Evolutionary conservation across 2,329 filamentous ascomycete genomes (phyloP), one percentile per base, ranked within the genome.

Genomic region (Cladosporium sp.): DNA sequence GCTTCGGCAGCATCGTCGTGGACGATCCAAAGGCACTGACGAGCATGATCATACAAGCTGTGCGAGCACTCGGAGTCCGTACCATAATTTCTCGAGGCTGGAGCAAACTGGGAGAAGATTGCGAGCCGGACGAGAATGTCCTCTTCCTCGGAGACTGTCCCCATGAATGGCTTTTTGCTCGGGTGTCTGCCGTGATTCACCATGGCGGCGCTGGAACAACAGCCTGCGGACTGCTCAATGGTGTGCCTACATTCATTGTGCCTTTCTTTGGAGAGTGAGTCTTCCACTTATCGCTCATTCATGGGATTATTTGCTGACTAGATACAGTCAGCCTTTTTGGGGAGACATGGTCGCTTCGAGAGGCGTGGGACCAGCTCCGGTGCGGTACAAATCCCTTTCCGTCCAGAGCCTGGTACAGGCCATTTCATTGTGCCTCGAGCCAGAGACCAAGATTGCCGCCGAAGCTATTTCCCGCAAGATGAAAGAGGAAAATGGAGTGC

Each of bases 1-100:
- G 87, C 0, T 91, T 91, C 60, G 87, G 87, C 1, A 88, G 84
- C 0, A 91, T 90, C 45, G 86, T 91, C 2, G 82, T 90, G 0
- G 84, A 89, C 43, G 81, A 90, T 53, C 84, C 86, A 0, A 78
- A 85, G 50, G 78, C 72, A 1, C 77, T 90, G 66, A 89, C 86
- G 0, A 70, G 74, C 7, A 76, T 83, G 54, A 85, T 91, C 3
- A 85, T 90, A 48, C 80, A 85, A 13, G 86, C 86, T 1, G 73
- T 89, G 4, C 71, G 75, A 45, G 61, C 57, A 24, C 65, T 69
- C 8, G 77, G 76, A 3, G 66, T 68, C 2, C 70, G 78, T 12
- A 76, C 73, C 0, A 67, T 82, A 1, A 64, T 82, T 0, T 80
- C 77, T 1, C 69, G 70, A 40, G 77, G 77, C 5, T 80, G 76